Evolutionary conservation across 345 rosid species (phyloP), one percentile per base, ranked within the genome.

Genomic region (Hypericum androsaemum): DNA sequence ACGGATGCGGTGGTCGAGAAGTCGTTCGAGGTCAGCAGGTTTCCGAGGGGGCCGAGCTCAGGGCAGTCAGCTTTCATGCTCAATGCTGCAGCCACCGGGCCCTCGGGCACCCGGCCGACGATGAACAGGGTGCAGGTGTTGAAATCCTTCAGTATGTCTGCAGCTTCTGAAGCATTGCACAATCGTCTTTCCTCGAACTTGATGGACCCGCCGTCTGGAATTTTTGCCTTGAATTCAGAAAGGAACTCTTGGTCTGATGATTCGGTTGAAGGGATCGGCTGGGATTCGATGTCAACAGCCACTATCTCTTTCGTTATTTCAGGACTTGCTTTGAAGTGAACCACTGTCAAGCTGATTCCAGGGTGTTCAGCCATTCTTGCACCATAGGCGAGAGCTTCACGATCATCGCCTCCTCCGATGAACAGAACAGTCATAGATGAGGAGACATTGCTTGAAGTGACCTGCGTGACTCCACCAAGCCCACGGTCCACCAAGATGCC

Each of bases 401-500:
- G 60, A 57, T 83, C 89, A 60, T 83, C 86, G 6, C 55, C 28
- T 6, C 65, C 65, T 38, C 82, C 72, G 13, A 74, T 70, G 60
- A 57, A 74, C 8, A 66, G 73, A 28, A 74, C 50, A 16, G 10
- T 75, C 1, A 85, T 62, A 3, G 56, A 50, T 62, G 74, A 82
- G 6, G 89, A 64, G 2, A 82, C 81, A 28, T 82, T 79, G 6
- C 84, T 77, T 7, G 87, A 79, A 0, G 73, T 41, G 9, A 85
- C 87, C 41, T 77, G 83, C 5, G 82, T 71, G 37, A 73, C 63
- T 47, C 90, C 88, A 47, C 95, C 95, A 2, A 86, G 63, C 43
- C 90, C 90, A 17, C 88, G 80, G 56, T 86, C 95, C 10, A 86
- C 79, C 5, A 86, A 79, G 37, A 83, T 80, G 38, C 76, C 90